These are phyloP conservation scores for Nannochloropsis gaditana DNA, from an alignment of 108 stramenopile species.

Conservation along the genomic window DNA sequence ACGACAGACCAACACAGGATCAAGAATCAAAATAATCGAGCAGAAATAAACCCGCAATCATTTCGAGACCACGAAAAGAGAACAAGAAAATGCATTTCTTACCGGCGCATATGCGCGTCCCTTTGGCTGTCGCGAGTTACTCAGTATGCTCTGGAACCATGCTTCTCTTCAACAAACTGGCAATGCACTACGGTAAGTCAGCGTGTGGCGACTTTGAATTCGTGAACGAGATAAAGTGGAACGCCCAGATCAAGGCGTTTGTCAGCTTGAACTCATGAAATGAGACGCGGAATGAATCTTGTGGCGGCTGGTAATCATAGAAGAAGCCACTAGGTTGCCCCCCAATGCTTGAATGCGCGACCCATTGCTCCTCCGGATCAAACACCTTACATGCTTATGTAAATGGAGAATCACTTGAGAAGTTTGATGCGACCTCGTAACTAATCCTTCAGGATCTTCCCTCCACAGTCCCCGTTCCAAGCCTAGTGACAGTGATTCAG, in stretches of 20 bases:
- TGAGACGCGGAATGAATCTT: too few species aligned
- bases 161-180: slow-evolving; percentile 63
- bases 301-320: too few species aligned
- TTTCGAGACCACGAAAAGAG: background rate
- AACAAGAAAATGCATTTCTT: background rate
- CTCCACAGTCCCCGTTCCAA: background rate
- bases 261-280: too few species aligned
- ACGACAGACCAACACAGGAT: background rate
- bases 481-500: slow-evolving; percentile 58
- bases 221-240: slow-evolving; percentile 24
- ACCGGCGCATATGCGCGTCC: background rate
- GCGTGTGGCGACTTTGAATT: slow-evolving; percentile 57
- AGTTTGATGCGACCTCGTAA: too few species aligned
- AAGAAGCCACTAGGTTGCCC: too few species aligned
- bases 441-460: too few species aligned
- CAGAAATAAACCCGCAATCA: background rate
- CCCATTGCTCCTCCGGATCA: too few species aligned
- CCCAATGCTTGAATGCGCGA: too few species aligned
- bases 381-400: too few species aligned
- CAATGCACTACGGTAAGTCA: slow-evolving; percentile 57
- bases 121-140: slow-evolving; percentile 55
- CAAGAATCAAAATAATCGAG: background rate
- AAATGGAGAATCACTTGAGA: too few species aligned
- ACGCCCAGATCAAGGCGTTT: background rate
- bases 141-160: slow-evolving; percentile 60